These are phyloP conservation scores for Boletellus sp. DNA, from an alignment of 768 basidiomycete species.

Conservation along the genomic window DNA sequence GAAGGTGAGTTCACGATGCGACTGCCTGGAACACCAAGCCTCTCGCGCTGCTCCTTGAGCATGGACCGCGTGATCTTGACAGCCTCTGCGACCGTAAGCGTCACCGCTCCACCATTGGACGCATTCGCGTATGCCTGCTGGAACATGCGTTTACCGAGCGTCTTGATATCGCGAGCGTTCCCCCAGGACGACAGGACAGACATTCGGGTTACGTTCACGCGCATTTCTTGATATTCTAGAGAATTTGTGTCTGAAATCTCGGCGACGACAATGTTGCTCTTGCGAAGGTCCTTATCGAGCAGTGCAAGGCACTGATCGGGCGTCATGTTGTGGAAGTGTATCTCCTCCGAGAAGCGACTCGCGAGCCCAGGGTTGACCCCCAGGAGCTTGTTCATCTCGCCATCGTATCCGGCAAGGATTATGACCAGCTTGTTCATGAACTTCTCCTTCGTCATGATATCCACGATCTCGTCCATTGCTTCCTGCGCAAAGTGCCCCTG, in stretches of 20 bases:
- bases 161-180: slow-evolving; percentile 63
- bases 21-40: slow-evolving; percentile 22
- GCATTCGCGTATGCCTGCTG: background rate
- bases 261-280: slow-evolving; percentile 37
- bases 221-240: background rate
- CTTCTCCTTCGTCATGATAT: slow-evolving; percentile 53
- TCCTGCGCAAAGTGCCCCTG: slow-evolving; percentile 66
- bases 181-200: slow-evolving; percentile 56
- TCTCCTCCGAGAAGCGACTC: slow-evolving; percentile 64
- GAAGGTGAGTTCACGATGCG: slow-evolving; percentile 5
- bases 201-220: slow-evolving; percentile 33
- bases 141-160: slow-evolving; percentile 31
- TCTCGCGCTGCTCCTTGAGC: slow-evolving; percentile 24
- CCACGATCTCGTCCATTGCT: slow-evolving; percentile 69
- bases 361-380: slow-evolving; percentile 58
- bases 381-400: slow-evolving; percentile 61
- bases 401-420: slow-evolving; percentile 67
- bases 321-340: slow-evolving; percentile 51
- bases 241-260: slow-evolving; percentile 24
- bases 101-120: background rate
- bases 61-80: slow-evolving; percentile 24
- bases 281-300: slow-evolving; percentile 44
- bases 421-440: slow-evolving; percentile 60
- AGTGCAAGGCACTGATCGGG: slow-evolving; percentile 48
- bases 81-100: slow-evolving; percentile 28